These are phyloP conservation scores for Penicillium freii DNA, from an alignment of 2,329 filamentous ascomycete genomes.

Conservation along the genomic window DNA sequence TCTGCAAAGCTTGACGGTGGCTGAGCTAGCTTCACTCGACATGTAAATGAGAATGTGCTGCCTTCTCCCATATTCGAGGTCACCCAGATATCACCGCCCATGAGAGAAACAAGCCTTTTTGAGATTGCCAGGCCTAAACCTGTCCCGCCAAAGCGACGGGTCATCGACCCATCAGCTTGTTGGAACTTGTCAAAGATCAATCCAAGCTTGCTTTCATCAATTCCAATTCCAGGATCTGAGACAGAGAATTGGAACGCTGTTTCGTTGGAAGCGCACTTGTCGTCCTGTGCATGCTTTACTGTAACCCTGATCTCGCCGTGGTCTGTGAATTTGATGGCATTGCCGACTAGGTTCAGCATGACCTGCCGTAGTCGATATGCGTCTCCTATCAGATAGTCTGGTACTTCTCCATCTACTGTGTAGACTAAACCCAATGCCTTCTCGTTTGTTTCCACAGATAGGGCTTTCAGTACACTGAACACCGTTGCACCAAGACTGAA, in stretches of 20 bases:
- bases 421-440: slow-evolving; percentile 87
- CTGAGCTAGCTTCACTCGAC: slow-evolving; percentile 75
- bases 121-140: slow-evolving; percentile 93
- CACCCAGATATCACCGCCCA: slow-evolving; percentile 94
- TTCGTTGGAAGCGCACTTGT: slow-evolving; percentile 65
- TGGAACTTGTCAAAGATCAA: slow-evolving; percentile 98
- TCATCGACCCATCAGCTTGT: slow-evolving; percentile 93
- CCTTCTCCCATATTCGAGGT: slow-evolving; percentile 83
- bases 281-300: slow-evolving; percentile 64
- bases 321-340: slow-evolving; percentile 96
- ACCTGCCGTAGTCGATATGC: slow-evolving; percentile 92
- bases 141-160: slow-evolving; percentile 88
- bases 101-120: slow-evolving; percentile 85
- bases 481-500: slow-evolving; percentile 89
- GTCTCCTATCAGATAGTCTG: slow-evolving; percentile 88
- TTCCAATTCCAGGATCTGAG: slow-evolving; percentile 90
- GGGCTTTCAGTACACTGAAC: slow-evolving; percentile 92
- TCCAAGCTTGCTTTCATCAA: slow-evolving; percentile 86
- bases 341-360: slow-evolving; percentile 90
- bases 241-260: slow-evolving; percentile 93
- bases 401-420: slow-evolving; percentile 82
- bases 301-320: slow-evolving; percentile 87
- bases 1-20: slow-evolving; percentile 71
- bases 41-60: slow-evolving; percentile 92
- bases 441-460: slow-evolving; percentile 93